A percentile compares a stretch with the other conserved stretches of the same genome.
Evolutionary conservation across 441 rosid genomes (phyloP).

Genomic region (Brassica balearica): DNA sequence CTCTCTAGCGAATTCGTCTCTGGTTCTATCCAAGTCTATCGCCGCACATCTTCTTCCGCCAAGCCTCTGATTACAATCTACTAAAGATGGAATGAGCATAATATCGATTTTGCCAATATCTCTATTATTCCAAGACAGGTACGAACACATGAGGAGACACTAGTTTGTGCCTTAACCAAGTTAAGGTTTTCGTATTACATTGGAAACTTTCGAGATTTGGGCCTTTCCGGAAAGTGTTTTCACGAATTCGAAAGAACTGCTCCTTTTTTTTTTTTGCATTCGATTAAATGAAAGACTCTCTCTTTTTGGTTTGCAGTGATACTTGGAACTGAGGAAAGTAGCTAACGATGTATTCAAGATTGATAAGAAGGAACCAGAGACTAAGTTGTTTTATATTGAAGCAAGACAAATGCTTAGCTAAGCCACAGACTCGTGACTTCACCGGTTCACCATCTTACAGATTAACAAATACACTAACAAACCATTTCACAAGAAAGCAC

Average conservation of each 20-base stretch:
- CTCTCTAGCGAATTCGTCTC: constrained; percentile 20
- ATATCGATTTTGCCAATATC: background rate
- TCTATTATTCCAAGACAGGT: constrained; percentile 28
- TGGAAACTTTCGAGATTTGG: background rate
- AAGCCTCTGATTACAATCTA: background rate
- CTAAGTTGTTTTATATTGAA: constrained; percentile 57
- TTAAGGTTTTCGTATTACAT: constrained; percentile 6
- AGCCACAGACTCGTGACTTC: constrained; percentile 47
- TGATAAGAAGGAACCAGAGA: constrained; percentile 64
- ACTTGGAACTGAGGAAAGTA: too few relatives aligned
- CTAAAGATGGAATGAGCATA: constrained; percentile 20
- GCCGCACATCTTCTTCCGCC: constrained; percentile 11
- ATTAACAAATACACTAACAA: constrained; percentile 35
- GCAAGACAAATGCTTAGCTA: constrained; percentile 52
- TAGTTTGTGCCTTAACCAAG: background rate
- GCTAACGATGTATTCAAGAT: constrained; percentile 74
- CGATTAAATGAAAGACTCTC: background rate
- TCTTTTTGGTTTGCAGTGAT: constrained; percentile 26
- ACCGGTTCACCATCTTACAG: constrained; percentile 45
- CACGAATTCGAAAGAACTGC: background rate
- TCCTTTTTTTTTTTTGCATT: background rate
- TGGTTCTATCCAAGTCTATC: constrained; percentile 6
- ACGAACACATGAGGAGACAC: background rate
- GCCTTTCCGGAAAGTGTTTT: background rate
- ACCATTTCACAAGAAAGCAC: constrained; percentile 48